Conservation (phyloP, 768 basidiomycete genomes). For the Lactarius evosmus region DNA sequence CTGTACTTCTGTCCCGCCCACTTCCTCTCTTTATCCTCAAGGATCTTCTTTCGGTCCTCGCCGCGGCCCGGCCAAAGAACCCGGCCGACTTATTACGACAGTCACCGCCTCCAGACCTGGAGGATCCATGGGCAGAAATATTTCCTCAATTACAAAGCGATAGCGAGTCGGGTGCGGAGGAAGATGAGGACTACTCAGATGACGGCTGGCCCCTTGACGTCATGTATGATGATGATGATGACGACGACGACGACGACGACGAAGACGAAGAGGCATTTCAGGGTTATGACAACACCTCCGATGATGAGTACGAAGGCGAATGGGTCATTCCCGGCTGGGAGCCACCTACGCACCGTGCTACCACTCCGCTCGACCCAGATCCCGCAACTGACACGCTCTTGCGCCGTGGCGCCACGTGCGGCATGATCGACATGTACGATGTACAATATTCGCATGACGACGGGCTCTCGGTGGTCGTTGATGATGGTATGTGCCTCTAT, state of each 20-base stretch:
- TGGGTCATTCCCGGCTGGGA: constrained; percentile 55
- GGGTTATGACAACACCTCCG: constrained; percentile 38
- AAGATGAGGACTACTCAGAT: constrained; percentile 33
- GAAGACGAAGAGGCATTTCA: constrained; percentile 28
- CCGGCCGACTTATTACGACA: constrained; percentile 28
- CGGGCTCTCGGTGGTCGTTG: constrained; percentile 48
- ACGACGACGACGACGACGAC: constrained; percentile 32
- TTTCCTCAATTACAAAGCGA: constrained; percentile 44
- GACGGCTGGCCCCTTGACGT: constrained; percentile 33
- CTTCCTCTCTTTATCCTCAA: constrained; percentile 70
- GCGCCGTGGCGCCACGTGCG: constrained; percentile 55
- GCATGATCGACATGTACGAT: constrained; percentile 54
- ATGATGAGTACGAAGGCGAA: constrained; percentile 40
- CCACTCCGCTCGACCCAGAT: constrained; percentile 37
- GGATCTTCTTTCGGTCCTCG: constrained; percentile 49
- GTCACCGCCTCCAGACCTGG: constrained; percentile 39
- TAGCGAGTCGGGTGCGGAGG: constrained; percentile 34
- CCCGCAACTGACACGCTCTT: constrained; percentile 42
- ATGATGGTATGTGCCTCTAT: constrained; percentile 45
- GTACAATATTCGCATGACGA: constrained; percentile 54
- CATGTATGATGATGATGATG: constrained; percentile 30
- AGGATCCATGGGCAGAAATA: constrained; percentile 70
- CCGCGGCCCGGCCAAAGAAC: constrained; percentile 39
- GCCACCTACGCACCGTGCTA: constrained; percentile 47
- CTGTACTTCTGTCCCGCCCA: constrained; percentile 54